phyloP scores from a whole-genome alignment of 139 green algal genomes.

The Diplosphaera chodatii region DNA sequence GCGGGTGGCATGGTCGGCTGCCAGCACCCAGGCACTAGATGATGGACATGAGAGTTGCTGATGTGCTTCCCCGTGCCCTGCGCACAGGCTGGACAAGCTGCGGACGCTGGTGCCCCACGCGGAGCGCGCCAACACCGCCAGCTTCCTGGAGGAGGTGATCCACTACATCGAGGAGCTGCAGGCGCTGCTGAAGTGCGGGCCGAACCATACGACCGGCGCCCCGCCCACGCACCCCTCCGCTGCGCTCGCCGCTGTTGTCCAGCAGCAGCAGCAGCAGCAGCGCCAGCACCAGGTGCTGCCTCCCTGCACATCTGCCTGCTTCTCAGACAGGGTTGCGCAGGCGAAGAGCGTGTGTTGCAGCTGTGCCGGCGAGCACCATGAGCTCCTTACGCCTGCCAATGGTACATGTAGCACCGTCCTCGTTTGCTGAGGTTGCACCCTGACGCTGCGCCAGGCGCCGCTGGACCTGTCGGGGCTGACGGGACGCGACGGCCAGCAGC shows the following conservation, averaged over 20 bases:
- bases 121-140: constrained; percentile 77
- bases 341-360: too few relatives aligned
- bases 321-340: too few relatives aligned
- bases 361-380: too few relatives aligned
- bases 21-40: too few relatives aligned
- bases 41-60: too few relatives aligned
- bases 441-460: not conserved
- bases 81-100: constrained; percentile 55
- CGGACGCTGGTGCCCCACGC: constrained; percentile 69
- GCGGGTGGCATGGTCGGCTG: too few relatives aligned
- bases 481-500: not conserved
- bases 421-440: too few relatives aligned
- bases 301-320: too few relatives aligned
- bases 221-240: not conserved
- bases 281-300: not conserved
- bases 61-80: too few relatives aligned
- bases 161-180: constrained; percentile 61
- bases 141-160: constrained; percentile 76
- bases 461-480: not conserved
- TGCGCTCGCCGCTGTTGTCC: not conserved
- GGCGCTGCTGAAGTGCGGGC: constrained; percentile 12
- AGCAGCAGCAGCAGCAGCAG: not conserved
- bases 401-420: too few relatives aligned
- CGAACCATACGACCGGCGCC: not conserved
- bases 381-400: too few relatives aligned